Evolutionary conservation across 371 early-diverging fungal species (phyloP).

Genomic region (Mortierella sp.): DNA sequence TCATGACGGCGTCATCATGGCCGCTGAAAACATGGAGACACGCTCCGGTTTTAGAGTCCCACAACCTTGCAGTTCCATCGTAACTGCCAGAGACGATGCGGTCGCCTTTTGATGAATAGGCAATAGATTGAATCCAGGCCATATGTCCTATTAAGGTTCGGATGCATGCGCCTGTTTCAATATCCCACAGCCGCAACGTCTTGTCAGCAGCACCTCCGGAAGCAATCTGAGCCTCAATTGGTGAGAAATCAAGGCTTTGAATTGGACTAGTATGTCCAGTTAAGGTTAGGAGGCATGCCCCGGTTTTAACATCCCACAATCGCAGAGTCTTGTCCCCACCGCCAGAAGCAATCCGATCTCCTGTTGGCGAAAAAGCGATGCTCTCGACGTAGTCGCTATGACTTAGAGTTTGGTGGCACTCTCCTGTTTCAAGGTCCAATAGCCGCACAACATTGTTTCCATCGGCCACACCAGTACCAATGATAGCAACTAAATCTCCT

Average conservation of each 20-base stretch:
- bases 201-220: not conserved
- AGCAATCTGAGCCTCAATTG: not conserved
- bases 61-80: too few relatives aligned
- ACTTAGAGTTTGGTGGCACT: not conserved
- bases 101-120: too few relatives aligned
- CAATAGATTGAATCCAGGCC: too few relatives aligned
- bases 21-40: not conserved
- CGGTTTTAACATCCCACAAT: not conserved
- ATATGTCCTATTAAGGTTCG: not conserved
- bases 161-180: not conserved
- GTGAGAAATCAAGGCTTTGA: not conserved
- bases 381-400: not conserved
- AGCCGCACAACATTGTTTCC: not conserved
- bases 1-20: not conserved
- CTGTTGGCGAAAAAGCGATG: not conserved
- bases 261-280: not conserved
- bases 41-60: not conserved
- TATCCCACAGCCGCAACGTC: not conserved
- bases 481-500: not conserved
- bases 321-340: not conserved
- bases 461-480: too few relatives aligned
- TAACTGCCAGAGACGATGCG: too few relatives aligned
- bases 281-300: not conserved
- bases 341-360: not conserved
- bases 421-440: not conserved